These are phyloP conservation scores for Yamadazyma atlantica DNA, from an alignment of 1,139 yeast genomes.

Conservation along the genomic window DNA sequence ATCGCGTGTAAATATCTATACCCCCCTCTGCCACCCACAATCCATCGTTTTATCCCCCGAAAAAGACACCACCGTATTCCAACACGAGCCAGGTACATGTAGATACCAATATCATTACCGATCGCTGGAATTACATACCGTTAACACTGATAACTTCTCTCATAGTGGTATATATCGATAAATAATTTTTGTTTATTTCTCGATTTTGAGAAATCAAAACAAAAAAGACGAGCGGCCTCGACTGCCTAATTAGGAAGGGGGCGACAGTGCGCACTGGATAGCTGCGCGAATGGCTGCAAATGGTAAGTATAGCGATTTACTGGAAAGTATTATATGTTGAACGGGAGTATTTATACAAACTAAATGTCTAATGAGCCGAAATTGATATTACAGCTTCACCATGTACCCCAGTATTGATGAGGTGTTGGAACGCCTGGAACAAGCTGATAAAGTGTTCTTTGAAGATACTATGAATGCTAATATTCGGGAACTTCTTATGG, in stretches of 20 bases:
- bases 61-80: too few species aligned
- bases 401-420: not conserved
- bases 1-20: not conserved
- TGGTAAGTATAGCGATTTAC: not conserved
- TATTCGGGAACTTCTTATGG: not conserved
- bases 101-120: too few species aligned
- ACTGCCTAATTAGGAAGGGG: conserved; percentile 19
- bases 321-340: not conserved
- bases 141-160: conserved; percentile 93
- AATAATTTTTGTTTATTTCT: conserved; percentile 15
- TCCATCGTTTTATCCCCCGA: not conserved
- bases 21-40: too few species aligned
- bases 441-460: not conserved
- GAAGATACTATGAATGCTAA: not conserved
- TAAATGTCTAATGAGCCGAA: not conserved
- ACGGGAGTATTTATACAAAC: not conserved
- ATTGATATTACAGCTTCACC: not conserved
- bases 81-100: too few species aligned
- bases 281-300: conserved; percentile 1
- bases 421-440: not conserved
- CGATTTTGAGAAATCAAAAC: conserved; percentile 16
- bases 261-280: not conserved
- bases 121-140: conserved; percentile 48
- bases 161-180: conserved; percentile 39
- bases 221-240: conserved; percentile 15